Percentiles rank a stretch among this genome's conserved stretches.
Conservation (phyloP, 1,139 yeast genomes). For the Zygotorulaspora mrakii region DNA sequence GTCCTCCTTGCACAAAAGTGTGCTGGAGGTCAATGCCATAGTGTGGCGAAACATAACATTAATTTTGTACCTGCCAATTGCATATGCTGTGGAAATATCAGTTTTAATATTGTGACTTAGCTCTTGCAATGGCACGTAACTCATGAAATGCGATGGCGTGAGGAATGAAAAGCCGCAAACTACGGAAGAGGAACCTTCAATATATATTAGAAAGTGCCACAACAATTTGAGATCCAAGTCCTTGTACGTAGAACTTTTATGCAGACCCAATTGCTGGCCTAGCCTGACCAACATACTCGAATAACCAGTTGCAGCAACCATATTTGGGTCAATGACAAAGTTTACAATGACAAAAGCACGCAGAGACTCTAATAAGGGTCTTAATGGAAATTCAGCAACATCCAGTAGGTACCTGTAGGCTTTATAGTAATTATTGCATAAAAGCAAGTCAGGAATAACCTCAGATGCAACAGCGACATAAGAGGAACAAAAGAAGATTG, state of each 20-base stretch:
- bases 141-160: conserved; percentile 17
- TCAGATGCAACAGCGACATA: conserved; percentile 29
- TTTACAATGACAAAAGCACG: conserved; percentile 26
- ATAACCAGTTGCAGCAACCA: conserved; percentile 26
- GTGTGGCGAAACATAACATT: conserved; percentile 22
- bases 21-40: conserved; percentile 22
- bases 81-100: conserved; percentile 20
- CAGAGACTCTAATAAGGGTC: conserved; percentile 22
- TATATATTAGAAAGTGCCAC: conserved; percentile 28
- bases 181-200: conserved; percentile 34
- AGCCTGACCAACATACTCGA: conserved; percentile 29
- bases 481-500: conserved; percentile 27
- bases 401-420: conserved; percentile 22
- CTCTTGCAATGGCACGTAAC: conserved; percentile 16
- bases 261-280: conserved; percentile 29
- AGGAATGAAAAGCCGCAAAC: conserved; percentile 29
- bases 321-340: conserved; percentile 32
- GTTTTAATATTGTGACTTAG: background rate
- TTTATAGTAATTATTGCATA: conserved; percentile 25
- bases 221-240: conserved; percentile 15
- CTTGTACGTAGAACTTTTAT: conserved; percentile 10
- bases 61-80: conserved; percentile 27
- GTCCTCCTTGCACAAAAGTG: conserved; percentile 7
- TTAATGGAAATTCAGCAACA: conserved; percentile 23
- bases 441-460: conserved; percentile 19